Percentiles rank a stretch among this genome's conserved stretches.
phyloP scores from a whole-genome alignment of 352 stramenopile genomes.

The Pythium sp. region DNA sequence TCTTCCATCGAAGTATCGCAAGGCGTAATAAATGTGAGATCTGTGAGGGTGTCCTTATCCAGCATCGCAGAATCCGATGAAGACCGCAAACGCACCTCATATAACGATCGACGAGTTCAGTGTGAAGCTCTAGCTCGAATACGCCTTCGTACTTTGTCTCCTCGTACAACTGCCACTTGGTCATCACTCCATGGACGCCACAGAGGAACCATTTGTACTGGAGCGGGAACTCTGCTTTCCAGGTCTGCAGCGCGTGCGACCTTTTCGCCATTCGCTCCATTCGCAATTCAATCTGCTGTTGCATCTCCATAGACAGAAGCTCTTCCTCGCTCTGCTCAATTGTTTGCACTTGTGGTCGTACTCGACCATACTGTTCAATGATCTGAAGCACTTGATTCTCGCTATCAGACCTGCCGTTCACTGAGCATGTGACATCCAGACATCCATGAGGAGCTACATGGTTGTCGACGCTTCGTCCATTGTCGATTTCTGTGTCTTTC shows the following conservation, averaged over 20 bases:
- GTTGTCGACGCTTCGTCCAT: not conserved
- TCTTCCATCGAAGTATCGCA: not conserved
- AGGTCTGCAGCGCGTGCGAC: not conserved
- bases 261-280: not conserved
- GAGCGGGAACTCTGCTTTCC: not conserved
- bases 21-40: not conserved
- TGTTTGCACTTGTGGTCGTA: not conserved
- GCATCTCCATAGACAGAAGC: not conserved
- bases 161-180: conserved; percentile 2
- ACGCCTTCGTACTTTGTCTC: conserved; percentile 11
- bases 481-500: not conserved
- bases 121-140: conserved; percentile 6
- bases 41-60: not conserved
- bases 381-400: not conserved
- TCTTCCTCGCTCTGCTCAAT: not conserved
- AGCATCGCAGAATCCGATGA: not conserved
- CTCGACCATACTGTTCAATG: not conserved
- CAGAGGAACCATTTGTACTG: conserved; percentile 1
- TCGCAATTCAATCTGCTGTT: not conserved
- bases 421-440: not conserved
- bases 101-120: not conserved
- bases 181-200: not conserved
- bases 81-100: not conserved
- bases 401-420: not conserved
- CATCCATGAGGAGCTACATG: not conserved